Conservation (phyloP, 306 rosid species). For the Prunus armeniaca region DNA sequence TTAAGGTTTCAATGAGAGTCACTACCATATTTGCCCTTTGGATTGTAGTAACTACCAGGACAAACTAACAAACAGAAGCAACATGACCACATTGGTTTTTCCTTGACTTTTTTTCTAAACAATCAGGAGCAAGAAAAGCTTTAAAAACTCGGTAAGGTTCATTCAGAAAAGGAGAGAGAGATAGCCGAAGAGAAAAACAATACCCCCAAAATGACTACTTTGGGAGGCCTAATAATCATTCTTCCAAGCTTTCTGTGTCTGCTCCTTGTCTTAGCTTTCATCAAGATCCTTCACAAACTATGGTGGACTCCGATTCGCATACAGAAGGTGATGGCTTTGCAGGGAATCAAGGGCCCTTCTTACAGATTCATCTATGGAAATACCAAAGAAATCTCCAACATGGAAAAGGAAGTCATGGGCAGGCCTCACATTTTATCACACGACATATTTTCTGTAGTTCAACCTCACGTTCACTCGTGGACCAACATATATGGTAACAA, state of each 20-base stretch:
- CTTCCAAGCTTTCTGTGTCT: background rate
- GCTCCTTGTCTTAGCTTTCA: background rate
- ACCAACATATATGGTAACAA: background rate
- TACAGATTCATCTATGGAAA: background rate
- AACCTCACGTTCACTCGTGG: slow-evolving; percentile 2
- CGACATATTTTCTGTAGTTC: background rate
- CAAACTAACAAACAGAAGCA: too few species aligned
- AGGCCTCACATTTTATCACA: background rate
- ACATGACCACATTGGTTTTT: too few species aligned
- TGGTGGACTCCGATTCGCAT: slow-evolving; percentile 4
- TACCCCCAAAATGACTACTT: background rate
- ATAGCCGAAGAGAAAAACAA: too few species aligned
- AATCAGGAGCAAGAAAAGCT: too few species aligned
- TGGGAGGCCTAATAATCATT: background rate
- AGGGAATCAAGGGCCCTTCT: slow-evolving; percentile 5
- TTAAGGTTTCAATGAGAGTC: too few species aligned
- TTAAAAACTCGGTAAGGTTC: too few species aligned
- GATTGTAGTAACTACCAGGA: too few species aligned
- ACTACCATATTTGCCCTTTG: too few species aligned
- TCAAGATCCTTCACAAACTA: background rate
- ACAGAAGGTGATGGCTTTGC: background rate
- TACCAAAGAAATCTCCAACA: background rate
- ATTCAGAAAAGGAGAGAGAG: too few species aligned
- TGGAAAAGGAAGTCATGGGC: background rate
- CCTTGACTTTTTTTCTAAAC: too few species aligned